Evolutionary conservation across 139 green algal species (phyloP).

Genomic region (Chlamydomonas applanata): DNA sequence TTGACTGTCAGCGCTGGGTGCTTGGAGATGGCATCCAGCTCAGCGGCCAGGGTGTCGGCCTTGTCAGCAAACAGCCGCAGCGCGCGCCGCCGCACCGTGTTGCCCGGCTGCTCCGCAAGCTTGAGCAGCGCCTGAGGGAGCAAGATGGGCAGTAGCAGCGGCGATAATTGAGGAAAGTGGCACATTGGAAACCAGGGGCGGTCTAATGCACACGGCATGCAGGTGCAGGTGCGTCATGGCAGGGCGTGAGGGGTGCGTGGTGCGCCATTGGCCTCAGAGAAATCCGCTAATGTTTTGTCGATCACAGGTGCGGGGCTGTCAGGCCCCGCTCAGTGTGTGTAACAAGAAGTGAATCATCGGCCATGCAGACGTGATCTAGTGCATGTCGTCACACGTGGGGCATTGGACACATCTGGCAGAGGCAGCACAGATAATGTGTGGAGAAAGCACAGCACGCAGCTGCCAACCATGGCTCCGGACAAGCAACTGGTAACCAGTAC

Average conservation of each 20-base stretch:
- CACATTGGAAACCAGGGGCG: too few relatives aligned
- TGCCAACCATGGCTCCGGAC: too few relatives aligned
- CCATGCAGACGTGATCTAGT: too few relatives aligned
- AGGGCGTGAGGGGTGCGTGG: too few relatives aligned
- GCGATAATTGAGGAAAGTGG: too few relatives aligned
- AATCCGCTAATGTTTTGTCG: slow-evolving; percentile 51
- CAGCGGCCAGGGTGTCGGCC: neutral
- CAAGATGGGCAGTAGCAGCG: neutral
- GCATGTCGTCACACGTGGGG: too few relatives aligned
- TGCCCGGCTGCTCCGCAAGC: slow-evolving; percentile 36
- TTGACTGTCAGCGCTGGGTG: slow-evolving; percentile 10
- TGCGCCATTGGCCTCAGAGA: slow-evolving; percentile 44
- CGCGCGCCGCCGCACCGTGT: slow-evolving; percentile 52
- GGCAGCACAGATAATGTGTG: too few relatives aligned
- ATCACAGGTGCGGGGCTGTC: slow-evolving; percentile 16
- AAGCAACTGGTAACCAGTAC: too few relatives aligned
- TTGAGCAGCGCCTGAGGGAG: slow-evolving; percentile 33
- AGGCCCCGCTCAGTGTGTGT: slow-evolving; percentile 16
- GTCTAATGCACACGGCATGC: too few relatives aligned
- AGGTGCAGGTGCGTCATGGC: too few relatives aligned
- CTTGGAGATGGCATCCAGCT: slow-evolving; percentile 35
- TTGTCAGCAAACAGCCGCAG: slow-evolving; percentile 55
- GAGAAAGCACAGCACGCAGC: too few relatives aligned
- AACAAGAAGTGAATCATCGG: slow-evolving; percentile 16
- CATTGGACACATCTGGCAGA: too few relatives aligned